A percentile compares a stretch with the other conserved stretches of the same genome.
Conservation (phyloP, 805 yeast species). For the Ogataea methanolica region DNA sequence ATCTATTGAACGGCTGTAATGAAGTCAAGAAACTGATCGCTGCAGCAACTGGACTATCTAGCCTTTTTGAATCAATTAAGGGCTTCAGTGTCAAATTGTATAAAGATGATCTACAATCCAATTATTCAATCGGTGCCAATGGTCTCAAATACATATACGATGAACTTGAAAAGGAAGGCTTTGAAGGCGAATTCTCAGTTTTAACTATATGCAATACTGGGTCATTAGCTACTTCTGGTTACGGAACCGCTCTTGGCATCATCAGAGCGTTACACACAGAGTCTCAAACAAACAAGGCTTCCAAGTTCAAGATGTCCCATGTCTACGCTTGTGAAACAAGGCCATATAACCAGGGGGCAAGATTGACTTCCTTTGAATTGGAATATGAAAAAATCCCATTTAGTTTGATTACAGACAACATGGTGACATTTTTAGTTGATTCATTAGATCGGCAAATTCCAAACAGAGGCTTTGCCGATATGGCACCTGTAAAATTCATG, state of each 20-base stretch:
- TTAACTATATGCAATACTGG: slow-evolving; percentile 96
- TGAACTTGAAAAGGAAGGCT: slow-evolving; percentile 40
- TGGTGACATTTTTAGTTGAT: slow-evolving; percentile 75
- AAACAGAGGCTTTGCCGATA: slow-evolving; percentile 21
- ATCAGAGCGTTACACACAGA: slow-evolving; percentile 64
- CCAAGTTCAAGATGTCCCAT: slow-evolving; percentile 50
- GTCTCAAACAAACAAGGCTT: slow-evolving; percentile 24
- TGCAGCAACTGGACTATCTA: slow-evolving; percentile 12
- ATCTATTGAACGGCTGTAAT: slow-evolving; percentile 69
- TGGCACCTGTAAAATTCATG: slow-evolving; percentile 76
- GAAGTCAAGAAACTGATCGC: slow-evolving; percentile 36
- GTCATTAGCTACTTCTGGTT: slow-evolving; percentile 94
- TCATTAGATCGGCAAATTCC: slow-evolving; percentile 31
- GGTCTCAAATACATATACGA: slow-evolving; percentile 67
- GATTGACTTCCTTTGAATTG: slow-evolving; percentile 87
- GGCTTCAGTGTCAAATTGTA: slow-evolving; percentile 52
- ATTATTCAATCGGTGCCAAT: slow-evolving; percentile 69
- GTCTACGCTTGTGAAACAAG: slow-evolving; percentile 91
- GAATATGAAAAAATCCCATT: slow-evolving; percentile 84
- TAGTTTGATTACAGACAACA: slow-evolving; percentile 83
- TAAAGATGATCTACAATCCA: slow-evolving; percentile 75
- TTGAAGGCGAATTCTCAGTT: slow-evolving; percentile 67
- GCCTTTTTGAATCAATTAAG: slow-evolving; percentile 31
- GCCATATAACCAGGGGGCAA: slow-evolving; percentile 95
- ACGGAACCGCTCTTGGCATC: slow-evolving; percentile 95